Evolutionary conservation across 1,139 yeast species (phyloP), one percentile per base, ranked within the genome.

Genomic region (Kodamaea derodonti): DNA sequence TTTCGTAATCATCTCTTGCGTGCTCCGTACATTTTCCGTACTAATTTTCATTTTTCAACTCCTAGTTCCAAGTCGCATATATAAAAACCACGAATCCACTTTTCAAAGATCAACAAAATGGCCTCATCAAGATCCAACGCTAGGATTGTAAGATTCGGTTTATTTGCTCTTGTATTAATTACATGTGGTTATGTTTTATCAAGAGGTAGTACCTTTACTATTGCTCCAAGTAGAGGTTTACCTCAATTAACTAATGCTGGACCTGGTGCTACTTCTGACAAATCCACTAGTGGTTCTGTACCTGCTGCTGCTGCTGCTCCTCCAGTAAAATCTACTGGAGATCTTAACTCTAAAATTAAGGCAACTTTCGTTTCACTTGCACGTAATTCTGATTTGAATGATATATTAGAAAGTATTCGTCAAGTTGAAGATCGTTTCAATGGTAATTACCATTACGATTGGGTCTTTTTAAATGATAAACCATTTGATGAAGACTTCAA

Each of bases 151-250:
- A 64, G 85, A 49, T 78, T 80, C 49, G 83, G 75, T 28, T 66
- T 78, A 30, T 74, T 79, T 51, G 84, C 84, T 23, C 56, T 72
- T 14, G 67, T 77, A 14, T 63, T 80, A 49, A 62, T 80, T 35
- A 60, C 70, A 15, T 76, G 82, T 51, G 82, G 83, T 13, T 78
- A 66, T 51, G 73, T 80, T 34, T 69, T 80, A 30, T 72, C 84
- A 14, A 69, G 73, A 46, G 85, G 85, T 7, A 71, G 81, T 7
- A 62, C 67, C 11, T 66, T 75, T 34, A 56, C 70, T 28, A 54
- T 34, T 40, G 54, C 51, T 3, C 36, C 38, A 3, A 22, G 15
- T 11, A 37, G 38, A 17, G n/a, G 22, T 4, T 12, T 7, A n/a
- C n/a, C n/a, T n/a, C n/a, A n/a, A n/a, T n/a, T n/a, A n/a, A 35